Base-by-base conservation (phyloP, 2,329 filamentous ascomycete genomes). In the Dendrostoma leiphaemia region DNA sequence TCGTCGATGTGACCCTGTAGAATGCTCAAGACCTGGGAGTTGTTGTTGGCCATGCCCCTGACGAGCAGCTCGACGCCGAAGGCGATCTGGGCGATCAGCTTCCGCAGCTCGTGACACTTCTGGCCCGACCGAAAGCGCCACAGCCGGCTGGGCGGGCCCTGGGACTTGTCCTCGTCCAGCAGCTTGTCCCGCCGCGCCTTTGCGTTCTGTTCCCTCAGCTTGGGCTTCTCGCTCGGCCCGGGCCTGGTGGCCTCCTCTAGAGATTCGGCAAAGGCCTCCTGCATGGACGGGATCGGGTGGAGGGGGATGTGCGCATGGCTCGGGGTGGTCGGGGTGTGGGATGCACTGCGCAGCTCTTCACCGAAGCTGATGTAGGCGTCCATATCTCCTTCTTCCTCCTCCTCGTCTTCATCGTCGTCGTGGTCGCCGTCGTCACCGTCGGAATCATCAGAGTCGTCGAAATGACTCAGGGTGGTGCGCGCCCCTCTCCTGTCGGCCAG, bases 1-100 rank as follows among this genome's bases (percentile, higher is more conserved):
- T 97, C 93, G 65, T 96, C 90, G 57, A 97, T 94, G 69, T 97
- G 93, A 13, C 84, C 85, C 66, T 97, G 91, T 53, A 97, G 78
- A 50, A 97, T 97, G 60, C 81, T 85, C 59, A 96, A 86, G 12
- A 97, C 93, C 67, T 96, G 90, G 31, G 85, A 80, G 61, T 96
- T 89, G 62, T 90, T 95, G 70, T 93, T 96, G 50, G 94, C 92
- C 68, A 95, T 83, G 57, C 86, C 85, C 64, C 92, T 86, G 52
- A 95, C 83, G 54, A 97, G 74, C 41, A 97, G 77, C 69, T 97
- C 92, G 34, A 97, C 86, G 19, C 94, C 93, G 69, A 97, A 97
- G 1, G 91, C 88, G 62, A 97, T 92, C 71, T 97, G 93, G 15
- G 93, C 86, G 66, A 95, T 83, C 46, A 97, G 82, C 73, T 97